Evolutionary conservation across 805 yeast species (phyloP).

Genomic region (Novakomyces olei): DNA sequence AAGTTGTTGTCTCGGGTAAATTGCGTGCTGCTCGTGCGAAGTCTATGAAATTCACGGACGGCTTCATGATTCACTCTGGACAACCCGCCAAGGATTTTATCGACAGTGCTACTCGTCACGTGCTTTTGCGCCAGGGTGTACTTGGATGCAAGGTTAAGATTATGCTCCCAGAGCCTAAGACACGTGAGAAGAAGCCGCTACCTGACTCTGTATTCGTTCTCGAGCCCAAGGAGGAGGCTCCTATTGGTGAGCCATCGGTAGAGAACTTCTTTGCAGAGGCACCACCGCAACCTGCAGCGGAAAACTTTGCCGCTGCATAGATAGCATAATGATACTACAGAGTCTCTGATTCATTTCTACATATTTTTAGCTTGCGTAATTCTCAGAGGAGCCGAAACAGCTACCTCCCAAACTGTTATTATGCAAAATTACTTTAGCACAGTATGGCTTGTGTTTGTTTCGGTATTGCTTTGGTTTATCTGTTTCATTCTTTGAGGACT

Average conservation of each 20-base stretch:
- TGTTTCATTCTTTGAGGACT: no score
- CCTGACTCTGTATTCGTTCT: conserved; percentile 76
- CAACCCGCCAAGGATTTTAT: conserved; percentile 98
- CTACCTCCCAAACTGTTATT: no score
- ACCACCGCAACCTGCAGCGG: no score
- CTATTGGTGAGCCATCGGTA: conserved; percentile 55
- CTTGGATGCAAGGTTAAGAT: conserved; percentile 98
- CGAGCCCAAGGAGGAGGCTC: conserved; percentile 85
- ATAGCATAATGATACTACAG: no score
- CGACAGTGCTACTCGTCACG: conserved; percentile 98
- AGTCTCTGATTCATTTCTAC: no score
- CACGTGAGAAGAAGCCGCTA: conserved; percentile 61
- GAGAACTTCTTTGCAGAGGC: no score
- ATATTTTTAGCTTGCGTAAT: no score
- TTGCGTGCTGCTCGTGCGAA: conserved; percentile 99
- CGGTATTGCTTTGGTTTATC: no score
- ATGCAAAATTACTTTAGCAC: no score
- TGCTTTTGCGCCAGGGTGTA: conserved; percentile 98
- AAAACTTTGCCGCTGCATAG: no score
- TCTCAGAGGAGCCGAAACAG: no score
- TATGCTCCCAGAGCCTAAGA: conserved; percentile 58
- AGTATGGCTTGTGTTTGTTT: no score
- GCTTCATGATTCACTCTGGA: conserved; percentile 99
- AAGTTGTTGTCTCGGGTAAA: conserved; percentile 98
- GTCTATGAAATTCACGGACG: conserved; percentile 98